Evolutionary conservation across 768 basidiomycete genomes (phyloP).

Genomic region (Kwoniella dejecticola): DNA sequence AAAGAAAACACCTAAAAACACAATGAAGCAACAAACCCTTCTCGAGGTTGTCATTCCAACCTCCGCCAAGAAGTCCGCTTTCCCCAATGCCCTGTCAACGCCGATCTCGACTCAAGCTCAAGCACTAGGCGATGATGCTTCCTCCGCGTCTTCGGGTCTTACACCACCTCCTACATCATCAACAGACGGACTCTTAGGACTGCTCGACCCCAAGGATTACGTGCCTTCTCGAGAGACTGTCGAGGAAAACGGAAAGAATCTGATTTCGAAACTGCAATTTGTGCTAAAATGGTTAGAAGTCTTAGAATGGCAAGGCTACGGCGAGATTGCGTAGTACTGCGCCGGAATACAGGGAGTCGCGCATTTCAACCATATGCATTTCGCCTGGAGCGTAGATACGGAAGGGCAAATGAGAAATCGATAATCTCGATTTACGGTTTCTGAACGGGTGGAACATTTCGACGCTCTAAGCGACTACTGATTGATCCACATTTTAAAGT

Average conservation of each 20-base stretch:
- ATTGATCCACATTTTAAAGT: slow-evolving; percentile 61
- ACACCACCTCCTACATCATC: slow-evolving; percentile 4
- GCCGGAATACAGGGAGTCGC: too few species aligned
- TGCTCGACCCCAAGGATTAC: slow-evolving; percentile 21
- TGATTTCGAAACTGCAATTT: slow-evolving; percentile 19
- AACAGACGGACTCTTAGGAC: slow-evolving; percentile 16
- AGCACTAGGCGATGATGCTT: slow-evolving; percentile 5
- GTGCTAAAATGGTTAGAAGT: slow-evolving; percentile 40
- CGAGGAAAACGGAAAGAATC: slow-evolving; percentile 24
- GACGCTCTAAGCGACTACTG: background rate
- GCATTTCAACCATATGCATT: background rate
- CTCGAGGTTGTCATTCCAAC: slow-evolving; percentile 26
- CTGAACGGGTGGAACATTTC: too few species aligned
- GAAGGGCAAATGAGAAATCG: too few species aligned
- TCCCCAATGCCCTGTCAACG: background rate
- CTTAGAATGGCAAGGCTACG: slow-evolving; percentile 37
- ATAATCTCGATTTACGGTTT: too few species aligned
- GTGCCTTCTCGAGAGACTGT: slow-evolving; percentile 15
- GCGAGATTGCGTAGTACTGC: slow-evolving; percentile 22
- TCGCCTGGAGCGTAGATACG: too few species aligned
- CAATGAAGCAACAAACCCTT: slow-evolving; percentile 13
- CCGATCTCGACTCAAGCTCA: background rate
- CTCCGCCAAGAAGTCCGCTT: background rate
- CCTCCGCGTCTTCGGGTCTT: slow-evolving; percentile 10
- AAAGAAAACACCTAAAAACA: slow-evolving; percentile 12